Conservation (phyloP, 345 rosid species). For the Balakata baccata region DNA sequence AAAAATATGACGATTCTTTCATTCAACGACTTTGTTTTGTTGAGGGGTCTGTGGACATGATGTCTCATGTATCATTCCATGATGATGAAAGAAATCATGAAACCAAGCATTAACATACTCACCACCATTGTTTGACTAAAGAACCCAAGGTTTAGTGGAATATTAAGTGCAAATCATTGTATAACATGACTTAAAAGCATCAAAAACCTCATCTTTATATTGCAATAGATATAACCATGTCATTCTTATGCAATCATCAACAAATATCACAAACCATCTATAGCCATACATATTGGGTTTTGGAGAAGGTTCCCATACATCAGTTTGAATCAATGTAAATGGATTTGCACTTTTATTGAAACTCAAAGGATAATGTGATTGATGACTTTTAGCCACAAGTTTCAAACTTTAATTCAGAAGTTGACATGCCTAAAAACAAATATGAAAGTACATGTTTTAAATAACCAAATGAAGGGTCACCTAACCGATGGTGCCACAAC, state of each 20-base stretch:
- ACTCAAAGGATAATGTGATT: too few relatives aligned
- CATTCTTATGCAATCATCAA: background rate
- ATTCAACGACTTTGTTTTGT: too few relatives aligned
- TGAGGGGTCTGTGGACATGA: too few relatives aligned
- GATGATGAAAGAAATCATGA: too few relatives aligned
- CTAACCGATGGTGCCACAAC: background rate
- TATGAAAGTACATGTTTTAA: background rate
- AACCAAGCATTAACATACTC: too few relatives aligned
- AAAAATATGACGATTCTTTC: too few relatives aligned
- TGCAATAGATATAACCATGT: background rate
- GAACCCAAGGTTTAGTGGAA: background rate
- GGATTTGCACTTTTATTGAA: background rate
- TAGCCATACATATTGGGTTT: background rate
- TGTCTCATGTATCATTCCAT: too few relatives aligned
- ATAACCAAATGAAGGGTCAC: conserved; percentile 8
- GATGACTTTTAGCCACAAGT: background rate
- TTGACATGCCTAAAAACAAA: background rate
- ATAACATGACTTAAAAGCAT: background rate
- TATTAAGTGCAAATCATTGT: background rate
- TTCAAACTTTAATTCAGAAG: background rate
- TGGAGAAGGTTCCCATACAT: background rate
- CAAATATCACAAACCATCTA: background rate
- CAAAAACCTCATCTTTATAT: background rate
- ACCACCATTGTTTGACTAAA: too few relatives aligned
- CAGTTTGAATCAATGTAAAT: background rate